A percentile compares a stretch with the other conserved stretches of the same genome.
phyloP scores from a whole-genome alignment of 2,329 filamentous ascomycete genomes.

The Fusarium palustre region DNA sequence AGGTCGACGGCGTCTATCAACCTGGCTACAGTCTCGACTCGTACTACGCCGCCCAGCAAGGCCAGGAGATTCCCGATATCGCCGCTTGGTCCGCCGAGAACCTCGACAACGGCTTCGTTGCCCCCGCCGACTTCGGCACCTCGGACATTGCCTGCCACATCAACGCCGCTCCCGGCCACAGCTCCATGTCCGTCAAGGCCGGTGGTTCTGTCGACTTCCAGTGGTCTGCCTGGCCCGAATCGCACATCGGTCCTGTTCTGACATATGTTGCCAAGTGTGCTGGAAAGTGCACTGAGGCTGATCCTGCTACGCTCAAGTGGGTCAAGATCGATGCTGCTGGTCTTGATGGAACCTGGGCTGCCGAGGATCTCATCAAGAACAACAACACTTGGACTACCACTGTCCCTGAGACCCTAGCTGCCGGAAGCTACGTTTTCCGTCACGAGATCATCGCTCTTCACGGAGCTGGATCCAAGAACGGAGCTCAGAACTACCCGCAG shows the following conservation, averaged over 20 bases:
- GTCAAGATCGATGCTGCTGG: constrained; percentile 74
- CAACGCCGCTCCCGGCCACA: constrained; percentile 52
- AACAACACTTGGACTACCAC: constrained; percentile 52
- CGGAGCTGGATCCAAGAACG: constrained; percentile 47
- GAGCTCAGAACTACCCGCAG: constrained; percentile 40
- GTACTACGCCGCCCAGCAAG: constrained; percentile 40
- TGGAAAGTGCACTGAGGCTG: constrained; percentile 64
- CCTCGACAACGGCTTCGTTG: constrained; percentile 65
- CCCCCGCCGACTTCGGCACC: constrained; percentile 53
- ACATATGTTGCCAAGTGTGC: constrained; percentile 71
- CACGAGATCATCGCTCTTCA: constrained; percentile 66
- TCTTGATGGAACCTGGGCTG: constrained; percentile 53
- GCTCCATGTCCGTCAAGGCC: constrained; percentile 54
- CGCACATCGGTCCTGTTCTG: constrained; percentile 67
- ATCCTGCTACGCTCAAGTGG: constrained; percentile 66
- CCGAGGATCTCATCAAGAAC: constrained; percentile 58
- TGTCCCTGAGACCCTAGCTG: constrained; percentile 52
- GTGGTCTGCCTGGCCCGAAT: constrained; percentile 58
- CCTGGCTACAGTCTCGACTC: constrained; percentile 37
- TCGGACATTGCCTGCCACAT: constrained; percentile 63
- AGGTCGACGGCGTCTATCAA: constrained; percentile 39
- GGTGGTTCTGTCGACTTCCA: constrained; percentile 56
- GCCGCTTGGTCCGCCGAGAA: constrained; percentile 58
- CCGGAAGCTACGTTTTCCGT: constrained; percentile 61
- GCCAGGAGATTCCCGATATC: constrained; percentile 35